Percentiles rank a stretch among this genome's conserved stretches.
phyloP scores from a whole-genome alignment of 1,284 basidiomycete species.

The Rhodotorula sp. region DNA sequence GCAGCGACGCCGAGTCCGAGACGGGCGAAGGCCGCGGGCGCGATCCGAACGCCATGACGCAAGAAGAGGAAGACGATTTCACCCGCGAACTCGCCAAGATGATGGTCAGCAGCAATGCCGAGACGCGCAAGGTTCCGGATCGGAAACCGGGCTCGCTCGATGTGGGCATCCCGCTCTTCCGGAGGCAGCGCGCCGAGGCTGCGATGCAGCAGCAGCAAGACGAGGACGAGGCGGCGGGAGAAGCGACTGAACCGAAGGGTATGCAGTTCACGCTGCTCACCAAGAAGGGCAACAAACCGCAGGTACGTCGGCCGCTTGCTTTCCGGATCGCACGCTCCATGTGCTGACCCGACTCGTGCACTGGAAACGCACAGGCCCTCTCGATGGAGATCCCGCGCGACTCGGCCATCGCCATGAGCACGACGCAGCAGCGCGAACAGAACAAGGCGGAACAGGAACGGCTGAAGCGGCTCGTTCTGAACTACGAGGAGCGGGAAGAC shows the following conservation, averaged over 20 bases:
- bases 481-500: slow-evolving; percentile 50
- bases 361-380: slow-evolving; percentile 59
- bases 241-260: slow-evolving; percentile 47
- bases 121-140: slow-evolving; percentile 68
- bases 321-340: neutral
- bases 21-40: slow-evolving; percentile 46
- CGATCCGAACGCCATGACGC: slow-evolving; percentile 53
- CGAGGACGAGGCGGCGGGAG: slow-evolving; percentile 44
- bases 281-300: slow-evolving; percentile 89
- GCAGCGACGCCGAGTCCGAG: slow-evolving; percentile 55
- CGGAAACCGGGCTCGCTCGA: slow-evolving; percentile 38
- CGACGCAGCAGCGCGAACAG: slow-evolving; percentile 80
- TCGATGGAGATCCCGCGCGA: slow-evolving; percentile 81
- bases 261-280: slow-evolving; percentile 95
- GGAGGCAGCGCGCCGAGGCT: slow-evolving; percentile 60
- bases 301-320: slow-evolving; percentile 55
- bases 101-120: slow-evolving; percentile 70
- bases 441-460: slow-evolving; percentile 94
- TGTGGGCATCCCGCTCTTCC: slow-evolving; percentile 36
- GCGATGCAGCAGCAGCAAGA: slow-evolving; percentile 48
- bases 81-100: slow-evolving; percentile 93
- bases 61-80: slow-evolving; percentile 89
- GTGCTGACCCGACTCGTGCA: neutral
- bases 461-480: slow-evolving; percentile 78
- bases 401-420: slow-evolving; percentile 82